Evolutionary conservation across 768 basidiomycete genomes (phyloP).

Genomic region (Tulasnella calospora): DNA sequence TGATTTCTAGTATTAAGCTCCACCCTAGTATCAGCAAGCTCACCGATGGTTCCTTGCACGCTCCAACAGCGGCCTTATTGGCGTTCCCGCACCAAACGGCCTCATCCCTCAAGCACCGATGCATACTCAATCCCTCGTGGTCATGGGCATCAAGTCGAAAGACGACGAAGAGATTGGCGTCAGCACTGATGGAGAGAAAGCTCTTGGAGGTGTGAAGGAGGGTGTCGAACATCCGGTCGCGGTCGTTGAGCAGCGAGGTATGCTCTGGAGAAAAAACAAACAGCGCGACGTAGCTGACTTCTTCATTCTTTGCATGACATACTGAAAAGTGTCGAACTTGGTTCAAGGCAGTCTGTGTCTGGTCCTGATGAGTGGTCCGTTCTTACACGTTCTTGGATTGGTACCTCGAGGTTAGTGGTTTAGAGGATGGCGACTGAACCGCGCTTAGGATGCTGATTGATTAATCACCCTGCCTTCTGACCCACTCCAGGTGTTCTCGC

Average conservation of each 20-base stretch:
- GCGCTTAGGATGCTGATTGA: not conserved
- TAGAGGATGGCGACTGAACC: not conserved
- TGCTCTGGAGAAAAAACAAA: no score
- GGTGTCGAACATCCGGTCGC: conserved; percentile 53
- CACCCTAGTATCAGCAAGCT: not conserved
- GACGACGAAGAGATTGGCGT: conserved; percentile 40
- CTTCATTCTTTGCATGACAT: not conserved
- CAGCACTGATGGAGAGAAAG: conserved; percentile 29
- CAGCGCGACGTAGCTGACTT: not conserved
- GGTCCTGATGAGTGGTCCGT: conserved; percentile 73
- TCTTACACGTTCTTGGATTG: conserved; percentile 70
- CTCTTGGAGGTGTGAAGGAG: conserved; percentile 3
- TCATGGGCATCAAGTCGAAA: conserved; percentile 51
- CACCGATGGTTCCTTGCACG: not conserved
- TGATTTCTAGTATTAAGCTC: not conserved
- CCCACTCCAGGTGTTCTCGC: conserved; percentile 57
- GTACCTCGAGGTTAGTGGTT: conserved; percentile 61
- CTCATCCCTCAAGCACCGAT: conserved; percentile 62
- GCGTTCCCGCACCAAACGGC: conserved; percentile 77
- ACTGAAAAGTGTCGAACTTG: conserved; percentile 62
- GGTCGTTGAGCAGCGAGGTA: conserved; percentile 78
- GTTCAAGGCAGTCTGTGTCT: conserved; percentile 76
- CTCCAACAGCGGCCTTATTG: conserved; percentile 54
- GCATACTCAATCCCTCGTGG: conserved; percentile 77
- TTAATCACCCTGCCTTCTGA: not conserved